Evolutionary conservation across 805 yeast genomes (phyloP).

Genomic region (Zygotorulaspora sp.): DNA sequence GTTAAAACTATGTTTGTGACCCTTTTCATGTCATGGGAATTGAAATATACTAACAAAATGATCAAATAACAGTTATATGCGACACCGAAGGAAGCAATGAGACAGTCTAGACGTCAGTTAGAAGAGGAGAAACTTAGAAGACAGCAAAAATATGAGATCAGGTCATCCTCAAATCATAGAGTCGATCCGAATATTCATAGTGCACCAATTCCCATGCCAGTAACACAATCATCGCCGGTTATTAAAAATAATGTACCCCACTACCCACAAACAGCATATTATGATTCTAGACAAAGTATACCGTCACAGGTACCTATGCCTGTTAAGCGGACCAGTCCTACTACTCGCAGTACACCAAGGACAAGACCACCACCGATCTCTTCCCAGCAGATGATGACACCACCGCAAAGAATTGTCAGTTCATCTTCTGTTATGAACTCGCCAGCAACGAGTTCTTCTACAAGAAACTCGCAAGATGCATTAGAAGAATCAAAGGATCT

Average conservation of each 20-base stretch:
- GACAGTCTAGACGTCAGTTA: conserved; percentile 25
- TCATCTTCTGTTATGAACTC: conserved; percentile 9
- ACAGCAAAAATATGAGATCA: conserved; percentile 22
- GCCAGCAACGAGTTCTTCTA: conserved; percentile 9
- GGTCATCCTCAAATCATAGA: conserved; percentile 13
- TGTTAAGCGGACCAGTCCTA: conserved; percentile 5
- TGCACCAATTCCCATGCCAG: conserved; percentile 14
- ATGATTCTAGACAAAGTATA: conserved; percentile 3
- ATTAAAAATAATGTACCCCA: neutral
- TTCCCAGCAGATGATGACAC: conserved; percentile 8
- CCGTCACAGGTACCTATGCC: conserved; percentile 5
- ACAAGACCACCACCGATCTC: conserved; percentile 8
- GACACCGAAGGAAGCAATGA: conserved; percentile 36
- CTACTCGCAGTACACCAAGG: conserved; percentile 7
- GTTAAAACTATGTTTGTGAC: neutral
- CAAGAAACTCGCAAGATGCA: conserved; percentile 11
- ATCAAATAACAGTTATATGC: conserved; percentile 25
- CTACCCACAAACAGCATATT: conserved; percentile 1
- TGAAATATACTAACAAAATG: conserved; percentile 10
- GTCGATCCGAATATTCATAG: conserved; percentile 20
- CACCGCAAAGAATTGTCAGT: conserved; percentile 13
- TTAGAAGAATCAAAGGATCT: conserved; percentile 24
- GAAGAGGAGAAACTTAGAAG: conserved; percentile 28
- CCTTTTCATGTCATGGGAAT: neutral
- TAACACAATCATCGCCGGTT: neutral